Conservation (phyloP, 2,329 filamentous ascomycete species). For the Ophiocordyceps camponoti-floridani region DNA sequence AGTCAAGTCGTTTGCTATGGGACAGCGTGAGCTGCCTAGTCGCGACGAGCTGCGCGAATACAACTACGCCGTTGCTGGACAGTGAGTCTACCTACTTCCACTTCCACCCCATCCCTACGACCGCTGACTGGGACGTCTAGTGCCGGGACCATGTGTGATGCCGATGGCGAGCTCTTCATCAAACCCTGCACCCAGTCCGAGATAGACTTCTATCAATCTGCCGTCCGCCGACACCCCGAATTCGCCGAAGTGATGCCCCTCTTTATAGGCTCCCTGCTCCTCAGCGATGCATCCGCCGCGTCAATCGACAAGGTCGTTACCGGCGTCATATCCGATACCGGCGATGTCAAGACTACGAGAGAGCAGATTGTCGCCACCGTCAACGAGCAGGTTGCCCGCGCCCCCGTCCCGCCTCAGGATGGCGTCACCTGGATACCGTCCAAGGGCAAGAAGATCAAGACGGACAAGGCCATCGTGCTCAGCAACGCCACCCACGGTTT, state of each 20-base stretch:
- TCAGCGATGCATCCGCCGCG: conserved; percentile 37
- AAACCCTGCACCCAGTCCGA: conserved; percentile 84
- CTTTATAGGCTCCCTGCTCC: conserved; percentile 62
- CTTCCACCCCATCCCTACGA: neutral
- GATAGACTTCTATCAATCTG: conserved; percentile 76
- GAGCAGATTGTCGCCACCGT: conserved; percentile 16
- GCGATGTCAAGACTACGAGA: conserved; percentile 13
- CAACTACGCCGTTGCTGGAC: conserved; percentile 63
- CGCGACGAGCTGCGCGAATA: conserved; percentile 48
- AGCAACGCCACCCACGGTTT: conserved; percentile 74
- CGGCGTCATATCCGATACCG: conserved; percentile 21
- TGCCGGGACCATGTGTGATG: conserved; percentile 77
- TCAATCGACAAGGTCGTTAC: conserved; percentile 29
- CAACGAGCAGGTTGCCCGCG: conserved; percentile 12
- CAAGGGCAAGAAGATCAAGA: conserved; percentile 45
- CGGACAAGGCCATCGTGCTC: conserved; percentile 64
- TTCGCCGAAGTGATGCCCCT: conserved; percentile 70
- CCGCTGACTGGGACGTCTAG: conserved; percentile 26
- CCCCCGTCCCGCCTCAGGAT: conserved; percentile 4
- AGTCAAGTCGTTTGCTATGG: conserved; percentile 4
- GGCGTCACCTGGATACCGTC: conserved; percentile 26
- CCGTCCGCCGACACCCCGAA: conserved; percentile 43
- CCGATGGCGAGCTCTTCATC: conserved; percentile 70
- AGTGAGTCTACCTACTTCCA: conserved; percentile 37
- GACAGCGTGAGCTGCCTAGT: conserved; percentile 28